phyloP scores from a whole-genome alignment of 495 filamentous ascomycete genomes.

The Recurvomyces mirabilis region DNA sequence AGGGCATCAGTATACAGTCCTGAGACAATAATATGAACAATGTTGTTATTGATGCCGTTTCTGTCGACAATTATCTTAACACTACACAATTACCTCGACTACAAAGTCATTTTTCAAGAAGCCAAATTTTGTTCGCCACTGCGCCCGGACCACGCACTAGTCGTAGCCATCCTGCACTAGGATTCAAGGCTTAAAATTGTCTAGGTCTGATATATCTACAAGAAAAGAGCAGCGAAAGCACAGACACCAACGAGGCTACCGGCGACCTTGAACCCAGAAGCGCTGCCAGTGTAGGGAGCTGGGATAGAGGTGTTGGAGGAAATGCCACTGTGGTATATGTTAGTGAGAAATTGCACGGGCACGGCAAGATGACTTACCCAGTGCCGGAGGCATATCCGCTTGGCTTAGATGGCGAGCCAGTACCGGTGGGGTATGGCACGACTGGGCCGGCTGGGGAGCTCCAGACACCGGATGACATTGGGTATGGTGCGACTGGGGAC shows the following conservation, averaged over 20 bases:
- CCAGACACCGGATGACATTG: neutral
- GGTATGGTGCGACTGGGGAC: neutral
- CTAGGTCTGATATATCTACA: neutral
- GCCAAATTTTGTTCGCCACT: too few species aligned
- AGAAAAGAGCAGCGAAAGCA: slow-evolving; percentile 4
- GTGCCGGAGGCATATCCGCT: slow-evolving; percentile 1
- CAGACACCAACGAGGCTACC: slow-evolving; percentile 1
- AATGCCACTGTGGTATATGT: neutral
- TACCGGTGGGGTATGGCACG: neutral
- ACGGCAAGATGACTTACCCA: slow-evolving; percentile 1
- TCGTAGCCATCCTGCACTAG: slow-evolving; percentile 6
- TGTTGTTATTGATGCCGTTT: too few species aligned
- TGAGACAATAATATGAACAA: neutral
- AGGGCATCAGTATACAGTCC: slow-evolving; percentile 31
- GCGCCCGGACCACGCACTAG: too few species aligned
- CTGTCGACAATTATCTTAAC: too few species aligned
- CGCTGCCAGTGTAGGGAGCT: neutral
- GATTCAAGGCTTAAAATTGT: neutral
- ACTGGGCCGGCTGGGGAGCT: neutral
- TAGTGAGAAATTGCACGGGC: too few species aligned
- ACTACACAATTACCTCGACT: too few species aligned
- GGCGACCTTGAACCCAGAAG: slow-evolving; percentile 1
- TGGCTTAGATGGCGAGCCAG: neutral
- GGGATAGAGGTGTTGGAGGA: neutral
- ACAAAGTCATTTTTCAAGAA: too few species aligned